Base-by-base conservation (phyloP, 768 basidiomycete genomes). In the Auricularia sp. region DNA sequence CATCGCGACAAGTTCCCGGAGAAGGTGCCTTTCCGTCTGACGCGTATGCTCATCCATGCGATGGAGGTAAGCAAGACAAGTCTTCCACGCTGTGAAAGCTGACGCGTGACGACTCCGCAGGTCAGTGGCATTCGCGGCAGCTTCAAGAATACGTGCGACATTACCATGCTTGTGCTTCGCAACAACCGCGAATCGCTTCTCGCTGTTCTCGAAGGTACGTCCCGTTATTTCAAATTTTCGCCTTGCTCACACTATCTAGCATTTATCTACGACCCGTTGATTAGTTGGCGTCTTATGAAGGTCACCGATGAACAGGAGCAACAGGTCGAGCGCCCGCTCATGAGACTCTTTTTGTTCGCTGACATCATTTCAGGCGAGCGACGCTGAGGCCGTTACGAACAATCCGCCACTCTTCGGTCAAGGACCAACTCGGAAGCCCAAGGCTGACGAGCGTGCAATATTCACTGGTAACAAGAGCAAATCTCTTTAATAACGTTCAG, bases 21-120 rank as follows among this genome's bases (percentile, higher is more conserved):
- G 68, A 77, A 77, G 65, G 77, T 81, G n/a, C 80, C 80, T 0
- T 81, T 81, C 77, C 76, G 80, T 14, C 74, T 81, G 56, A 81
- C 80, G 10, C 71, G 80, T 29, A 81, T 81, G 80, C 74, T 81
- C 64, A 77, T 77, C 11, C 77, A 79, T 65, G 80, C 80, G 6
- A 81, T 81, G 80, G 80, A 81, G 70, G 79, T 78, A 36, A 61
- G 75, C 71, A 14, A 10, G 29, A 10, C 16, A 56, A 56, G 11
- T 16, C 14, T 29, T 29, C 39, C 29, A 8, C 29, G 29, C 29
- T 39, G 60, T 18, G 11, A 12, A n/a, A 5, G 29, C 29, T 44
- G 23, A 7, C 23, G 16, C 18, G 10, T 21, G 61, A 62, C 34
- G 6, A 4, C 8, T 36, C 39, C 39, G 10, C 66, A 77, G 75